Percentiles rank a stretch among this genome's conserved stretches.
phyloP scores from a whole-genome alignment of 2,329 filamentous ascomycete species.

The Sphaerulina musiva region DNA sequence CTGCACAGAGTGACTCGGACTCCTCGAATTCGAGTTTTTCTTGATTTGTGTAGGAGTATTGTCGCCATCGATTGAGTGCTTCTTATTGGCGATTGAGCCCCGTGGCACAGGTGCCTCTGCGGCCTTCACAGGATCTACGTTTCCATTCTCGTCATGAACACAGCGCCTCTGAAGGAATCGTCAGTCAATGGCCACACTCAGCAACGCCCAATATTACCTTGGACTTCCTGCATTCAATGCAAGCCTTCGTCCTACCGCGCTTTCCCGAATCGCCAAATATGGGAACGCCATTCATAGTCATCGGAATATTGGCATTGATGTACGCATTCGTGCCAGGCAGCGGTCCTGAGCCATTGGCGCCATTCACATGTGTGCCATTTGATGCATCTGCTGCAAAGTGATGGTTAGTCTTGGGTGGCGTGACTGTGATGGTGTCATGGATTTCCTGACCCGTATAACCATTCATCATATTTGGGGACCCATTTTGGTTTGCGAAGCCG shows the following conservation, averaged over 20 bases:
- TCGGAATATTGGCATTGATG: slow-evolving; percentile 35
- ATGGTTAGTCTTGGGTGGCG: slow-evolving; percentile 21
- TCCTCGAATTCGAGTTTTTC: slow-evolving; percentile 22
- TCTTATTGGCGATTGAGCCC: slow-evolving; percentile 51
- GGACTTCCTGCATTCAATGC: slow-evolving; percentile 60
- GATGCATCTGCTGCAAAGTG: slow-evolving; percentile 11
- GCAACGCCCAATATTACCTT: slow-evolving; percentile 46
- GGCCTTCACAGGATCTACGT: slow-evolving; percentile 58
- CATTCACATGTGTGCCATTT: slow-evolving; percentile 10
- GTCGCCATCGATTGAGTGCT: slow-evolving; percentile 42
- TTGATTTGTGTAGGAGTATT: slow-evolving; percentile 25
- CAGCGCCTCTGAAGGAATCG: slow-evolving; percentile 50
- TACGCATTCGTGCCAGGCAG: slow-evolving; percentile 31
- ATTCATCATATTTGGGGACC: slow-evolving; percentile 11
- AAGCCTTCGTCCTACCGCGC: slow-evolving; percentile 52
- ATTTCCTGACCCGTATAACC: slow-evolving; percentile 13
- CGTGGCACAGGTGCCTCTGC: slow-evolving; percentile 56
- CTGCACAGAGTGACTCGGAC: slow-evolving; percentile 2
- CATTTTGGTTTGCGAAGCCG: slow-evolving; percentile 11
- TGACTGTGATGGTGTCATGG: slow-evolving; percentile 27
- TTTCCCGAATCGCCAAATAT: slow-evolving; percentile 45
- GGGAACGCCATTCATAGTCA: slow-evolving; percentile 52
- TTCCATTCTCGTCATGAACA: slow-evolving; percentile 59
- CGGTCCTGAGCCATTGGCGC: slow-evolving; percentile 17
- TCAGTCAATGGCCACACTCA: slow-evolving; percentile 6